These are phyloP conservation scores for Pneumocystis wakefieldiae DNA, from an alignment of 1,139 yeast species.

Conservation along the genomic window DNA sequence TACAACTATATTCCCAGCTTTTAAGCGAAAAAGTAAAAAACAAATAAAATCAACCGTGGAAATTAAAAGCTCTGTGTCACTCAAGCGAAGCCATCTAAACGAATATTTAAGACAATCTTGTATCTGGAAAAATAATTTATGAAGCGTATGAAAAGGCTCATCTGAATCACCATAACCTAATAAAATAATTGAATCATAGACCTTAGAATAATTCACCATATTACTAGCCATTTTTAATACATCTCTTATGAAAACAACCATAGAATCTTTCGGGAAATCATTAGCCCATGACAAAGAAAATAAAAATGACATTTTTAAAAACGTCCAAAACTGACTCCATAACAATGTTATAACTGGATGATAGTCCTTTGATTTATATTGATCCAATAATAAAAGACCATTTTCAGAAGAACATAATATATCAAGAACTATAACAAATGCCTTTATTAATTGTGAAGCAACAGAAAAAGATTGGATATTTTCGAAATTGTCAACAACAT, in stretches of 20 bases:
- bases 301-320: conserved; percentile 51
- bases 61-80: conserved; percentile 58
- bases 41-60: conserved; percentile 44
- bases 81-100: conserved; percentile 66
- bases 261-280: conserved; percentile 38
- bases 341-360: conserved; percentile 21
- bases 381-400: conserved; percentile 3
- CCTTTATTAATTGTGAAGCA: conserved; percentile 8
- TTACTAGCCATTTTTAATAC: conserved; percentile 63
- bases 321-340: conserved; percentile 62
- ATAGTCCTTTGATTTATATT: neutral
- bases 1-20: conserved; percentile 35
- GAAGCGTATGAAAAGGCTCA: conserved; percentile 7
- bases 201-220: conserved; percentile 48
- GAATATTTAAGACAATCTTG: conserved; percentile 28
- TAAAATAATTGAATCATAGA: conserved; percentile 26
- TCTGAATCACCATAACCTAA: neutral
- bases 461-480: conserved; percentile 7
- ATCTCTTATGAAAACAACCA: conserved; percentile 75
- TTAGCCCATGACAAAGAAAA: conserved; percentile 62
- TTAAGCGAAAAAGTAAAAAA: conserved; percentile 46
- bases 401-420: conserved; percentile 1
- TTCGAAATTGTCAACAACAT: conserved; percentile 33
- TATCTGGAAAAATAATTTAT: conserved; percentile 19
- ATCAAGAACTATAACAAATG: conserved; percentile 5